Evolutionary conservation across 306 rosid species (phyloP).

Genomic region (Fragaria ananassa): DNA sequence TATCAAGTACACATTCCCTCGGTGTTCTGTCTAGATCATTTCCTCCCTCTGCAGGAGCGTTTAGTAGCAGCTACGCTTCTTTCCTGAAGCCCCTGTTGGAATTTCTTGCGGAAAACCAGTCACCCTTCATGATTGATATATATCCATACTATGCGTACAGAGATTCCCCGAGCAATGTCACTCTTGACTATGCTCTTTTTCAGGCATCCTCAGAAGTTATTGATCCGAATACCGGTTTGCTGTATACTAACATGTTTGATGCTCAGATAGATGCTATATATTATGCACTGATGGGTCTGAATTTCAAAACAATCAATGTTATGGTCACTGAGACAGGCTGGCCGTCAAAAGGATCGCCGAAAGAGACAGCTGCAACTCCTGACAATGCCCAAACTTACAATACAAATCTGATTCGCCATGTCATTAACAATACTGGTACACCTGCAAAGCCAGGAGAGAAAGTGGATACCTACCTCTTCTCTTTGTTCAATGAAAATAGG

Average conservation of each 20-base stretch:
- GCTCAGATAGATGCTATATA: constrained; percentile 96
- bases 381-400: constrained; percentile 79
- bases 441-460: constrained; percentile 48
- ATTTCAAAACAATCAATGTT: constrained; percentile 78
- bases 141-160: constrained; percentile 97
- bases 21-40: constrained; percentile 91
- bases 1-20: constrained; percentile 92
- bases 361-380: constrained; percentile 81
- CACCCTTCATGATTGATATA: constrained; percentile 94
- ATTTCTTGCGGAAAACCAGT: constrained; percentile 88
- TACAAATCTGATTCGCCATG: constrained; percentile 53
- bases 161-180: constrained; percentile 68
- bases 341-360: constrained; percentile 96
- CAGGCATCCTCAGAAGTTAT: constrained; percentile 87
- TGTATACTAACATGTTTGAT: constrained; percentile 92
- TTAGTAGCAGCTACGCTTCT: constrained; percentile 78
- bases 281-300: constrained; percentile 81
- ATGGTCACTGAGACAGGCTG: constrained; percentile 98
- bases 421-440: constrained; percentile 49
- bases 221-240: constrained; percentile 93
- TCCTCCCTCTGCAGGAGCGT: constrained; percentile 98
- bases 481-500: constrained; percentile 82
- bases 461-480: constrained; percentile 48
- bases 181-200: constrained; percentile 82
- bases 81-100: constrained; percentile 90